Conservation (phyloP, 768 basidiomycete species). For the Mycena galopus region DNA sequence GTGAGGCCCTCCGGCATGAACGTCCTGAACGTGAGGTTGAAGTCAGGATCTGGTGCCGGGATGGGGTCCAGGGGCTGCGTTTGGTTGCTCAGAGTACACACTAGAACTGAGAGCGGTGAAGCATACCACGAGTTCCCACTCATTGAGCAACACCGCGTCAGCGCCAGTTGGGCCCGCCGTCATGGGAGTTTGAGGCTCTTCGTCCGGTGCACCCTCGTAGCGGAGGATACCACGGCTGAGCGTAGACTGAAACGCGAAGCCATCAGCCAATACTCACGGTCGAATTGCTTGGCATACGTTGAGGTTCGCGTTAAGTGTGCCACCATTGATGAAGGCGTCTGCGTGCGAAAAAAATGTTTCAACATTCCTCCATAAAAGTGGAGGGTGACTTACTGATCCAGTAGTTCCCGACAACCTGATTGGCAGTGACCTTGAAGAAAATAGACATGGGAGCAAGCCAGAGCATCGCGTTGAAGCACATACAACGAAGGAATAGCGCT, state of each 20-base stretch:
- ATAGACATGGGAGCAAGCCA: conserved; percentile 14
- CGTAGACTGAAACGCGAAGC: conserved; percentile 21
- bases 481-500: no score
- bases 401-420: conserved; percentile 61
- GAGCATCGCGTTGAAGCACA: conserved; percentile 2
- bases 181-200: conserved; percentile 49
- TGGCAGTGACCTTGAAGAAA: conserved; percentile 47
- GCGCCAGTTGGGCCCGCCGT: conserved; percentile 36
- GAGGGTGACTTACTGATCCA: conserved; percentile 54
- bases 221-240: no score
- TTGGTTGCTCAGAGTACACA: conserved; percentile 5
- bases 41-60: conserved; percentile 33
- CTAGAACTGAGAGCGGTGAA: conserved; percentile 10
- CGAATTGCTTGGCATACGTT: conserved; percentile 31
- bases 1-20: conserved; percentile 43
- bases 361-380: neutral
- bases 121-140: conserved; percentile 30
- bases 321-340: conserved; percentile 41
- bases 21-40: conserved; percentile 41
- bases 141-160: conserved; percentile 12
- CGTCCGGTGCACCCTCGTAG: conserved; percentile 51
- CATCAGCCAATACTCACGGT: conserved; percentile 1
- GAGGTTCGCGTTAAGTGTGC: conserved; percentile 43
- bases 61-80: conserved; percentile 27
- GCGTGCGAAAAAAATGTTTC: conserved; percentile 15